phyloP scores from a whole-genome alignment of 2,329 filamentous ascomycete genomes.

The Ceratocystis colombiana region DNA sequence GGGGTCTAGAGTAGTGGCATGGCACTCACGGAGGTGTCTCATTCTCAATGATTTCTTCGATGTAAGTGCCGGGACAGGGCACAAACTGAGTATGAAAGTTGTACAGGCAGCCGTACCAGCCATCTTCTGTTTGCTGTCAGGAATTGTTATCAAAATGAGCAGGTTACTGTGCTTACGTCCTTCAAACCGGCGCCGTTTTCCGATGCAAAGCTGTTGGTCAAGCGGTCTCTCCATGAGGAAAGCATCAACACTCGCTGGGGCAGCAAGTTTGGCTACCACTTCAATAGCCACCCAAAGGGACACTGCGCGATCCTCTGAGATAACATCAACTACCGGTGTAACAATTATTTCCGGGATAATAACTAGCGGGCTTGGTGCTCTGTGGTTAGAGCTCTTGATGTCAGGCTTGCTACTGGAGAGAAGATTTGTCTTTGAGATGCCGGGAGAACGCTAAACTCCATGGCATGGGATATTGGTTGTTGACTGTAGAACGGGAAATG shows the following conservation, averaged over 20 bases:
- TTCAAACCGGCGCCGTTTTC: constrained; percentile 23
- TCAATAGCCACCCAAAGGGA: constrained; percentile 44
- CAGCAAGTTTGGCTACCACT: constrained; percentile 35
- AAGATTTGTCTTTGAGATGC: constrained; percentile 11
- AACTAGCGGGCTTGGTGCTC: constrained; percentile 28
- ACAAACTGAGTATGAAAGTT: constrained; percentile 41
- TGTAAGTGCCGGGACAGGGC: constrained; percentile 35
- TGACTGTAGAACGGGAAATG: constrained; percentile 19
- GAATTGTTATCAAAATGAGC: neutral
- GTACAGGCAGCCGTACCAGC: constrained; percentile 41
- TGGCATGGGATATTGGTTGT: constrained; percentile 18
- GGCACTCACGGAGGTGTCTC: constrained; percentile 36
- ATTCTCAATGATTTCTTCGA: constrained; percentile 42
- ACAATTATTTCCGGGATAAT: constrained; percentile 38
- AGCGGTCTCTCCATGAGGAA: constrained; percentile 23
- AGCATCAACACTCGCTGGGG: constrained; percentile 27
- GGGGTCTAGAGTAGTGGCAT: neutral
- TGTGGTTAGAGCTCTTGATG: neutral
- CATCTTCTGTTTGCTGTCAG: constrained; percentile 21
- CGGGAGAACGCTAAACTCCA: constrained; percentile 12
- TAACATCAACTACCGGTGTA: constrained; percentile 35
- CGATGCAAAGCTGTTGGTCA: constrained; percentile 25
- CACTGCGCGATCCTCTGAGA: constrained; percentile 31
- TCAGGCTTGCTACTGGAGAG: neutral
- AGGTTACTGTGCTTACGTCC: constrained; percentile 22